These are phyloP conservation scores for Gossypium rotundifolium DNA, from an alignment of 345 rosid species.

Conservation along the genomic window DNA sequence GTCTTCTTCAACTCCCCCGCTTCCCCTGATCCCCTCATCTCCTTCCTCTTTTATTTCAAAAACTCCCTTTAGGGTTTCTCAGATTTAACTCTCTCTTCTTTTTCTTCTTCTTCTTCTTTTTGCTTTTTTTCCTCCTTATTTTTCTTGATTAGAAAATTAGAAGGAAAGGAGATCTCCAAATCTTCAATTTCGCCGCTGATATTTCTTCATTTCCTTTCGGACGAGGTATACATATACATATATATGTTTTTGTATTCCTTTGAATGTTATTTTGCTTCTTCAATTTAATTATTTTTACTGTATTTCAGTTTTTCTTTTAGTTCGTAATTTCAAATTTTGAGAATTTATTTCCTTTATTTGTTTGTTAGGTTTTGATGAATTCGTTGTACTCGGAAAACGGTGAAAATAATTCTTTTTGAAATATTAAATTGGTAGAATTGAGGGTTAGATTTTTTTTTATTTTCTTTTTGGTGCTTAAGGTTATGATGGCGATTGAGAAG, in stretches of 20 bases:
- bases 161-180: background rate
- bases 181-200: slow-evolving; percentile 9
- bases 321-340: slow-evolving; percentile 14
- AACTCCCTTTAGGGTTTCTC: slow-evolving; percentile 52
- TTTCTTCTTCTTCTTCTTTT: background rate
- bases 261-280: background rate
- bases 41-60: slow-evolving; percentile 13
- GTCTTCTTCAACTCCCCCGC: slow-evolving; percentile 63
- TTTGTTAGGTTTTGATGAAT: slow-evolving; percentile 33
- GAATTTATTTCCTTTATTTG: slow-evolving; percentile 14
- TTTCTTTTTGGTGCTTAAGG: slow-evolving; percentile 1
- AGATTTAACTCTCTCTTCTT: slow-evolving; percentile 17
- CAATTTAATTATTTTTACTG: background rate
- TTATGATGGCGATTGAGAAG: slow-evolving; percentile 98
- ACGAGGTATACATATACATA: background rate
- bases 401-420: background rate
- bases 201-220: background rate
- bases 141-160: background rate
- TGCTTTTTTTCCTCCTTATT: background rate
- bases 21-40: slow-evolving; percentile 22
- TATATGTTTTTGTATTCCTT: background rate
- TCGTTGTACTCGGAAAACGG: background rate
- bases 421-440: slow-evolving; percentile 13
- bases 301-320: background rate
- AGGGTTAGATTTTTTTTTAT: slow-evolving; percentile 1